These are phyloP conservation scores for Diddensiella transvaalensis DNA, from an alignment of 805 yeast genomes.

Conservation along the genomic window DNA sequence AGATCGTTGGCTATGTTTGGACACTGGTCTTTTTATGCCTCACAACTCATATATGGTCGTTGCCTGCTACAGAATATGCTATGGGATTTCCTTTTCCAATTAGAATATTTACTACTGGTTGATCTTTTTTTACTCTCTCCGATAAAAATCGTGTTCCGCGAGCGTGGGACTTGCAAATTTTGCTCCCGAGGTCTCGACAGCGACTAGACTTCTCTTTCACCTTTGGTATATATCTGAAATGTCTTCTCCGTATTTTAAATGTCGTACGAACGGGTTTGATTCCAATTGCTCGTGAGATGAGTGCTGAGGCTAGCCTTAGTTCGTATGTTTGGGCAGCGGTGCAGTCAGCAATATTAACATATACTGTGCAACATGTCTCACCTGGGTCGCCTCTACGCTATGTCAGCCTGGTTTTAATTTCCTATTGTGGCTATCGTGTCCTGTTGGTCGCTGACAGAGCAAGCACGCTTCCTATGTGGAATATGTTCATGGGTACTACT, in stretches of 20 bases:
- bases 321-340: background rate
- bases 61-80: background rate
- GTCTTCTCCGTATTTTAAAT: too few species aligned
- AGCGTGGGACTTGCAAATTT: too few species aligned
- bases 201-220: too few species aligned
- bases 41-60: background rate
- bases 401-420: background rate
- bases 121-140: too few species aligned
- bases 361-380: background rate
- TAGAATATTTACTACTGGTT: background rate
- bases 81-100: background rate
- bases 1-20: background rate
- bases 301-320: background rate
- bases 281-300: too few species aligned
- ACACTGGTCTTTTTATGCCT: background rate
- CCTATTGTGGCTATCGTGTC: background rate
- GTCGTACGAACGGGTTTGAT: too few species aligned
- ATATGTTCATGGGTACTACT: background rate
- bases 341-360: background rate
- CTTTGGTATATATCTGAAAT: too few species aligned
- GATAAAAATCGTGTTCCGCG: too few species aligned
- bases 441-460: background rate
- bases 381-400: background rate
- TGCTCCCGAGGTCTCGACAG: too few species aligned
- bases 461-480: background rate